Evolutionary conservation across 257 asterid species (phyloP).

Genomic region (Eustoma russellianum): DNA sequence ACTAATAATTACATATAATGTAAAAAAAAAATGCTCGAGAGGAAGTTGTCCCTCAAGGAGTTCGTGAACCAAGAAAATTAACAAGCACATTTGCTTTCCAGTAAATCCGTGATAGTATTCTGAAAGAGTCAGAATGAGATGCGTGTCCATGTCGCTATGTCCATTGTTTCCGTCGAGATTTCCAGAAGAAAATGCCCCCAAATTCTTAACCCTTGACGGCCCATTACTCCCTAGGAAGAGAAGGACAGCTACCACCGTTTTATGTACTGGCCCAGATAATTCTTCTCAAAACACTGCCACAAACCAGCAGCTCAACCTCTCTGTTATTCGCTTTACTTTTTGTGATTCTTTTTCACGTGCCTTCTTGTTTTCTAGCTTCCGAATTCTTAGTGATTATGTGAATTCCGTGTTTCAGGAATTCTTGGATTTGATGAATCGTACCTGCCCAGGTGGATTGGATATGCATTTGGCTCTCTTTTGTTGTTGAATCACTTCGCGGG

Average conservation of each 20-base stretch:
- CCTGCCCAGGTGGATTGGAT: slow-evolving; percentile 93
- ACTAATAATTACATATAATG: too few species aligned
- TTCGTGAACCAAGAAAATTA: too few species aligned
- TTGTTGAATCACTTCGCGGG: slow-evolving; percentile 65
- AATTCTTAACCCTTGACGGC: neutral
- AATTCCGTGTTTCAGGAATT: slow-evolving; percentile 34
- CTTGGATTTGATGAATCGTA: slow-evolving; percentile 92
- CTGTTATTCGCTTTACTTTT: slow-evolving; percentile 91
- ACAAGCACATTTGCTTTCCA: too few species aligned
- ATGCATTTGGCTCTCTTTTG: slow-evolving; percentile 70
- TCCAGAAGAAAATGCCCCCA: slow-evolving; percentile 8
- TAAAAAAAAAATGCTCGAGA: too few species aligned
- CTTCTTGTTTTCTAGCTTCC: neutral
- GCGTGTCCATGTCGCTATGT: slow-evolving; percentile 2
- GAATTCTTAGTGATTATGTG: neutral
- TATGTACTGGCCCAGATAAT: slow-evolving; percentile 26
- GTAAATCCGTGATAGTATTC: too few species aligned
- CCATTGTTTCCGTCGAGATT: slow-evolving; percentile 12
- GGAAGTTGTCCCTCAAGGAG: too few species aligned
- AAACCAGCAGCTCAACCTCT: slow-evolving; percentile 58
- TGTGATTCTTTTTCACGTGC: slow-evolving; percentile 23
- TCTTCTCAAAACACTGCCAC: slow-evolving; percentile 26
- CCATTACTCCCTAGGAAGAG: neutral
- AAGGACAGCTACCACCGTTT: slow-evolving; percentile 11
- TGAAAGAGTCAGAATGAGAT: neutral